phyloP scores from a whole-genome alignment of 768 basidiomycete genomes.

The Tylopilus subfusipes region DNA sequence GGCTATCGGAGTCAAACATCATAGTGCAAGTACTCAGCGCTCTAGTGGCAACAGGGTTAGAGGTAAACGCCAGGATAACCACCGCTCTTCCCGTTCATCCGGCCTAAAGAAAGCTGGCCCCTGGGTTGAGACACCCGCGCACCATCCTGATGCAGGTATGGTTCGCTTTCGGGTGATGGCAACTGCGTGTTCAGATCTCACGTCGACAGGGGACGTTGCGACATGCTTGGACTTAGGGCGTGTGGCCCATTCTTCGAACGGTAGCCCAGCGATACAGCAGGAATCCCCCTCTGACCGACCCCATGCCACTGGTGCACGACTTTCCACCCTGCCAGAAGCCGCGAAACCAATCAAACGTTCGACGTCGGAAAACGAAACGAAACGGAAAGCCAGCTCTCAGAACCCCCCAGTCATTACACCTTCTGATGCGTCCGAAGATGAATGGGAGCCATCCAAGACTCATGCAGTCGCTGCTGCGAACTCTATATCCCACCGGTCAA shows the following conservation, averaged over 20 bases:
- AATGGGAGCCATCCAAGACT: constrained; percentile 2
- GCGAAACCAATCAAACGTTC: not conserved
- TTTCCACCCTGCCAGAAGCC: not conserved
- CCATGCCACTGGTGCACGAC: not conserved
- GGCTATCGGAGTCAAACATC: not conserved
- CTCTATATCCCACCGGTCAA: constrained; percentile 8
- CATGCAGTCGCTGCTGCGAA: not conserved
- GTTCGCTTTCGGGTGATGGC: not conserved
- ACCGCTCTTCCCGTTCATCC: not conserved
- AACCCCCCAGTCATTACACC: constrained; percentile 13
- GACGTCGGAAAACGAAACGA: constrained; percentile 1
- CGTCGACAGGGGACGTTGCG: not conserved
- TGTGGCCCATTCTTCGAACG: not conserved
- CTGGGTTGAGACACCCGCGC: not conserved
- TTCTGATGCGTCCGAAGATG: constrained; percentile 25
- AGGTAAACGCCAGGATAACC: not conserved
- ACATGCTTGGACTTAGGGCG: not conserved
- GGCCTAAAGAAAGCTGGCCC: not conserved
- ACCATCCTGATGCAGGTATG: constrained; percentile 10
- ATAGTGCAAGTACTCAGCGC: not conserved
- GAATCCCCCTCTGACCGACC: not conserved
- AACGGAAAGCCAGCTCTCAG: constrained; percentile 25
- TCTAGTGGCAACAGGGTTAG: not conserved
- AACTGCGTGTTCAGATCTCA: not conserved
- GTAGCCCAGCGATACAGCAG: not conserved